phyloP scores from a whole-genome alignment of 1,284 basidiomycete species.

The Apiotrichum veenhuisii region DNA sequence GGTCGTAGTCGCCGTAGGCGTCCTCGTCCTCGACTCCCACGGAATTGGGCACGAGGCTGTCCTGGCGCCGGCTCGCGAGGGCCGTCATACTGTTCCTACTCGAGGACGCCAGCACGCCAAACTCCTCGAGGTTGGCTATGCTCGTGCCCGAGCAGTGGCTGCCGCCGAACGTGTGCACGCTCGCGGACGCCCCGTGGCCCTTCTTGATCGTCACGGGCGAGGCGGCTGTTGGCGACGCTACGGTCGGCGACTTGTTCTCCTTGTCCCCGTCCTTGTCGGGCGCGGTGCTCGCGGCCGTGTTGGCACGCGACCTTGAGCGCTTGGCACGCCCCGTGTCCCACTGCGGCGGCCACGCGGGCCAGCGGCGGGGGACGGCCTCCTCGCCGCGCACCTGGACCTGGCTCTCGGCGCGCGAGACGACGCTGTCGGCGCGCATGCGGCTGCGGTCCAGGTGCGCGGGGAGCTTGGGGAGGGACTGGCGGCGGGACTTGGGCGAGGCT shows the following conservation, averaged over 20 bases:
- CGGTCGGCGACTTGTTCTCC: not conserved
- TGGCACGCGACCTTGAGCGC: not conserved
- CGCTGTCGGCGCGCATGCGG: not conserved
- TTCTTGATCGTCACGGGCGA: not conserved
- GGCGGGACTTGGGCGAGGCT: not conserved
- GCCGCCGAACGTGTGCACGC: conserved; percentile 10
- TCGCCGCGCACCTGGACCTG: no score
- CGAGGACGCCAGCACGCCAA: not conserved
- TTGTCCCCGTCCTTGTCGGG: not conserved
- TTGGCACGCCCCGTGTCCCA: not conserved
- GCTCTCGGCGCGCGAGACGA: not conserved
- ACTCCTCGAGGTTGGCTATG: not conserved
- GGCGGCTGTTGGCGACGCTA: not conserved
- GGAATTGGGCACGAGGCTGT: not conserved
- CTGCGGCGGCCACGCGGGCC: conserved; percentile 3
- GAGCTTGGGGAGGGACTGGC: not conserved
- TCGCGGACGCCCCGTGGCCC: conserved; percentile 2
- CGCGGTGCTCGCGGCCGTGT: not conserved
- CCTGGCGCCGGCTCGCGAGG: not conserved
- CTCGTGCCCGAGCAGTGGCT: not conserved
- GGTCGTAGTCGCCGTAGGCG: not conserved
- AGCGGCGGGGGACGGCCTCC: not conserved
- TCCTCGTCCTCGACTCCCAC: no score
- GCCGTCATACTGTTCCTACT: no score
- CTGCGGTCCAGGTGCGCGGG: not conserved